Conservation (phyloP, 768 basidiomycete species). For the Podaxis sp. region DNA sequence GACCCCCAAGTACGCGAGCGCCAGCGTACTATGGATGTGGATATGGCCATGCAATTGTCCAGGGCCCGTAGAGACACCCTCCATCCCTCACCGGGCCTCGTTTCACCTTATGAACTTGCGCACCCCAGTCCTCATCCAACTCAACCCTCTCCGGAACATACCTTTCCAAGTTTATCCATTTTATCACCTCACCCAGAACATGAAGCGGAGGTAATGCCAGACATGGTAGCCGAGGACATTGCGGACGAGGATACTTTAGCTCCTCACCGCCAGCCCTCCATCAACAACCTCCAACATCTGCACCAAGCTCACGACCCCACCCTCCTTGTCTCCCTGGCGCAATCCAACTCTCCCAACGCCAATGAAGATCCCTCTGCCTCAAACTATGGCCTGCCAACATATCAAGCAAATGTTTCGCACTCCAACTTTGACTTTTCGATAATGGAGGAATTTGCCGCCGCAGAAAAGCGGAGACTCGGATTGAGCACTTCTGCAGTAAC, state of each 20-base stretch:
- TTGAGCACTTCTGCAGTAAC: slow-evolving; percentile 43
- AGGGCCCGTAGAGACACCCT: slow-evolving; percentile 67
- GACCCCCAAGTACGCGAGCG: slow-evolving; percentile 80
- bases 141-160: slow-evolving; percentile 21
- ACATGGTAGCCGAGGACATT: slow-evolving; percentile 19
- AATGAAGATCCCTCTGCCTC: slow-evolving; percentile 30
- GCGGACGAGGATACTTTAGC: slow-evolving; percentile 23
- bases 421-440: slow-evolving; percentile 68
- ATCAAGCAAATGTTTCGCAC: slow-evolving; percentile 58
- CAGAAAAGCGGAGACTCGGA: slow-evolving; percentile 67
- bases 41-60: slow-evolving; percentile 83
- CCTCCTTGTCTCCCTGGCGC: slow-evolving; percentile 34
- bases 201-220: slow-evolving; percentile 33
- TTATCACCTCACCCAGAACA: slow-evolving; percentile 52
- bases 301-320: slow-evolving; percentile 48
- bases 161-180: slow-evolving; percentile 33
- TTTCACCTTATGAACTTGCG: slow-evolving; percentile 24
- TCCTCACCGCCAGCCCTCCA: slow-evolving; percentile 21
- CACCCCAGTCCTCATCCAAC: slow-evolving; percentile 14
- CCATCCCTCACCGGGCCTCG: slow-evolving; percentile 28
- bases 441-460: slow-evolving; percentile 76
- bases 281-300: slow-evolving; percentile 35
- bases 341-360: slow-evolving; percentile 15
- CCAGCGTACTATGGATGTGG: slow-evolving; percentile 91
- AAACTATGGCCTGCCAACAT: slow-evolving; percentile 59